Percentiles rank a stretch among this genome's conserved stretches.
phyloP scores from a whole-genome alignment of 176 grass and related monocot genomes.

The Urochloa ruziziensis region DNA sequence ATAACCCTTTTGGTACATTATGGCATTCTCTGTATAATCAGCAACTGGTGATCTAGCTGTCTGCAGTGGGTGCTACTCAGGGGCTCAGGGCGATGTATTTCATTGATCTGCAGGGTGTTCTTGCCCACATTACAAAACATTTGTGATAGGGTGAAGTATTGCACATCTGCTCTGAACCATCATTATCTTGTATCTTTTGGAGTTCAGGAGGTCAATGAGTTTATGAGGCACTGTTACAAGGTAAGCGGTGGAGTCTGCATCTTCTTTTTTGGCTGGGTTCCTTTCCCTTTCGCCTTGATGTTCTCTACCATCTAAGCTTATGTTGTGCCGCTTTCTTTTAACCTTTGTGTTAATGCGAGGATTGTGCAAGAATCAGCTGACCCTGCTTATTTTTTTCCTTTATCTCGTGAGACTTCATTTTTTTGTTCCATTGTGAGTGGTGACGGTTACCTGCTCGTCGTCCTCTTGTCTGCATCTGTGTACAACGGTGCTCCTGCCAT shows the following conservation, averaged over 20 bases:
- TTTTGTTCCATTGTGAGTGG: not conserved
- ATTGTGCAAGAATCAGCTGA: not conserved
- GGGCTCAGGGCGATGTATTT: too few species aligned
- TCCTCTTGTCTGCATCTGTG: not conserved
- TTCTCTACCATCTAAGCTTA: not conserved
- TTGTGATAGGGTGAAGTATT: not conserved
- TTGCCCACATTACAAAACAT: not conserved
- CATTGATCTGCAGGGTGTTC: not conserved
- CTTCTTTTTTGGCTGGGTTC: not conserved
- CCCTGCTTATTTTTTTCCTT: too few species aligned
- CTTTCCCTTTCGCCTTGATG: not conserved
- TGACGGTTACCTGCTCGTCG: not conserved
- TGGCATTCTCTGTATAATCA: not conserved
- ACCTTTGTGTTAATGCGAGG: not conserved
- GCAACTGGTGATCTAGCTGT: not conserved
- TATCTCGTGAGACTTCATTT: not conserved
- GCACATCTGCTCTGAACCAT: not conserved
- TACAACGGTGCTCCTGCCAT: not conserved
- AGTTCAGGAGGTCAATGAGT: not conserved
- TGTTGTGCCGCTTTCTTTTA: not conserved
- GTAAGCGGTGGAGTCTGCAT: not conserved
- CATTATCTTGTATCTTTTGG: not conserved
- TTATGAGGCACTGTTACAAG: not conserved
- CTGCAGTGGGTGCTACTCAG: conserved; percentile 1
- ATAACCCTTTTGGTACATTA: too few species aligned